Evolutionary conservation across 805 yeast species (phyloP).

Genomic region (Yamadazyma scolyti): DNA sequence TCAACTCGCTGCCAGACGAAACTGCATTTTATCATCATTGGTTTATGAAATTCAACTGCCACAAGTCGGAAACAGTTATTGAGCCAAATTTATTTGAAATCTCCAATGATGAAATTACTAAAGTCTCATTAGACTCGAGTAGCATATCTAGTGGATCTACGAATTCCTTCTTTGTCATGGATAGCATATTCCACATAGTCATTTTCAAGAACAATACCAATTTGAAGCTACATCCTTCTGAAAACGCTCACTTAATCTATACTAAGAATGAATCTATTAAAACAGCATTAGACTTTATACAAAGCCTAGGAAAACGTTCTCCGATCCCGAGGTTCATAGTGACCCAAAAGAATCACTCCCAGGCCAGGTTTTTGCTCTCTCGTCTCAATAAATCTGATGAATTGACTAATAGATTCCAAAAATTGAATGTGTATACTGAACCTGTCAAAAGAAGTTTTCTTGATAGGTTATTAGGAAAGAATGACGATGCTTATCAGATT

Average conservation of each 20-base stretch:
- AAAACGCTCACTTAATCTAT: constrained; percentile 17
- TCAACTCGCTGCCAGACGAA: constrained; percentile 44
- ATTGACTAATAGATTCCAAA: too few species aligned
- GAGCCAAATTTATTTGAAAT: constrained; percentile 25
- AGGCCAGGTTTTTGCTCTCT: constrained; percentile 30
- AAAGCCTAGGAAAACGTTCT: constrained; percentile 8
- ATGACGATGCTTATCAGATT: too few species aligned
- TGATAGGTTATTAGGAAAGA: constrained; percentile 4
- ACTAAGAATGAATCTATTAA: constrained; percentile 8
- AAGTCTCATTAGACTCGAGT: constrained; percentile 15
- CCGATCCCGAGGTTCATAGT: constrained; percentile 22
- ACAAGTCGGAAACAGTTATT: constrained; percentile 20
- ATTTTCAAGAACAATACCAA: constrained; percentile 16
- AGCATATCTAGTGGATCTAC: constrained; percentile 11
- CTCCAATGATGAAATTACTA: constrained; percentile 1
- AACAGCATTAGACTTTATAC: constrained; percentile 14
- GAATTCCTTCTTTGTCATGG: constrained; percentile 23
- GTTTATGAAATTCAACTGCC: constrained; percentile 18
- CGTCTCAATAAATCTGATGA: too few species aligned
- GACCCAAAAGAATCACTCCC: constrained; percentile 36
- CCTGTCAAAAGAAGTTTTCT: constrained; percentile 3
- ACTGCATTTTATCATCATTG: constrained; percentile 37
- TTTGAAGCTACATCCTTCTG: constrained; percentile 24
- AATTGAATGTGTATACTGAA: too few species aligned
- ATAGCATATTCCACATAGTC: constrained; percentile 22